Base-by-base conservation (phyloP, 2,329 filamentous ascomycete species). In the Drechslera avenae region DNA sequence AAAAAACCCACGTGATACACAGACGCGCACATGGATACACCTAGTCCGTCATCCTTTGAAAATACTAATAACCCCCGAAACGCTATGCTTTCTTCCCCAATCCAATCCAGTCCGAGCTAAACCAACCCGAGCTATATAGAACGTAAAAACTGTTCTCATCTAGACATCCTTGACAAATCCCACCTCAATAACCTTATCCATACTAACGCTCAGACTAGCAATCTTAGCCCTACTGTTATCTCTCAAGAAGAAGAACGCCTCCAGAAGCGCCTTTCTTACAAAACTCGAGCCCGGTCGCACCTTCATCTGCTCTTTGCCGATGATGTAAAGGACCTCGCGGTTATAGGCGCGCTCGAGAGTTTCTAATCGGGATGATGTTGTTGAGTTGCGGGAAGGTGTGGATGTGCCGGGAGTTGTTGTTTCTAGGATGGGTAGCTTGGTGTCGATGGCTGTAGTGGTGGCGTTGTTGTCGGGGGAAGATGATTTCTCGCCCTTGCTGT, bases 101-200 rank as follows among this genome's bases (percentile, higher is more conserved):
- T n/a, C n/a, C n/a, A n/a, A n/a, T n/a, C n/a, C n/a, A n/a, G n/a
- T n/a, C n/a, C n/a, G n/a, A n/a, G n/a, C n/a, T n/a, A n/a, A n/a
- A n/a, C n/a, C n/a, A n/a, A n/a, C n/a, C n/a, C n/a, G n/a, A n/a
- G n/a, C n/a, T n/a, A n/a, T n/a, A n/a, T n/a, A n/a, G n/a, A n/a
- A n/a, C n/a, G n/a, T n/a, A n/a, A n/a, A n/a, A n/a, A n/a, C n/a
- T n/a, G n/a, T n/a, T n/a, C n/a, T n/a, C n/a, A n/a, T n/a, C n/a
- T 62, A 86, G 46, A 88, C 83, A 55, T 87, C 83, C 71, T 87
- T 87, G 1, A 88, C 79, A 65, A 88, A 89, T 0, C 86, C 86
- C 14, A 89, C 84, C 72, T 88, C 86, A 14, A 89, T 81, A 39
- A 88, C 67, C 40, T 80, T 78, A 52, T 88, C 85, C 52, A 82